Conservation (phyloP, 163 green algal genomes). For the Chloroidium sp. region DNA sequence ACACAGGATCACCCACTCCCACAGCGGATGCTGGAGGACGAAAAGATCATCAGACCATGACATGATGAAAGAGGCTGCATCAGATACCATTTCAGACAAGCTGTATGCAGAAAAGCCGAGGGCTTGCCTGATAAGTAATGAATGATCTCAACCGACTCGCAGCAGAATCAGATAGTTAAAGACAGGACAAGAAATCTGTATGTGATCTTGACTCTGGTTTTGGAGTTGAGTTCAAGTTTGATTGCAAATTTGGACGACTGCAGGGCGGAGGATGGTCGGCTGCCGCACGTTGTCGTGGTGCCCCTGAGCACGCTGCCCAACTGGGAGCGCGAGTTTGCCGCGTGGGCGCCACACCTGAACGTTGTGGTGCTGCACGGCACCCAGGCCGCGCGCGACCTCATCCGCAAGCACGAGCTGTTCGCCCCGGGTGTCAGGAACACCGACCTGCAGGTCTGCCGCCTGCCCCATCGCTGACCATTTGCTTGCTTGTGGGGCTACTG, state of each 20-base stretch:
- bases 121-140: too few relatives aligned
- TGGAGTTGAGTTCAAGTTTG: background rate
- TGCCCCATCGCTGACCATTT: background rate
- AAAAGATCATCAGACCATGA: too few relatives aligned
- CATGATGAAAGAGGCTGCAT: too few relatives aligned
- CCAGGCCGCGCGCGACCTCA: conserved; percentile 39
- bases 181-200: background rate
- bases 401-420: conserved; percentile 60
- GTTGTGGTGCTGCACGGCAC: conserved; percentile 63
- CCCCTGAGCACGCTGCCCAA: conserved; percentile 80
- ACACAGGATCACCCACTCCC: too few relatives aligned
- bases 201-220: background rate
- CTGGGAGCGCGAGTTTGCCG: conserved; percentile 75
- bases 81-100: too few relatives aligned
- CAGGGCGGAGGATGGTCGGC: conserved; percentile 21
- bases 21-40: too few relatives aligned
- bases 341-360: conserved; percentile 74
- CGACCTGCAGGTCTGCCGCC: conserved; percentile 4
- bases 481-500: background rate
- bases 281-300: conserved; percentile 69
- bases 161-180: background rate
- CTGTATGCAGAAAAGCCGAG: too few relatives aligned
- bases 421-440: background rate
- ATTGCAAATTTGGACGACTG: background rate
- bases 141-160: too few relatives aligned